These are phyloP conservation scores for Bondarzewia mesenterica DNA, from an alignment of 1,284 basidiomycete species.

Conservation along the genomic window DNA sequence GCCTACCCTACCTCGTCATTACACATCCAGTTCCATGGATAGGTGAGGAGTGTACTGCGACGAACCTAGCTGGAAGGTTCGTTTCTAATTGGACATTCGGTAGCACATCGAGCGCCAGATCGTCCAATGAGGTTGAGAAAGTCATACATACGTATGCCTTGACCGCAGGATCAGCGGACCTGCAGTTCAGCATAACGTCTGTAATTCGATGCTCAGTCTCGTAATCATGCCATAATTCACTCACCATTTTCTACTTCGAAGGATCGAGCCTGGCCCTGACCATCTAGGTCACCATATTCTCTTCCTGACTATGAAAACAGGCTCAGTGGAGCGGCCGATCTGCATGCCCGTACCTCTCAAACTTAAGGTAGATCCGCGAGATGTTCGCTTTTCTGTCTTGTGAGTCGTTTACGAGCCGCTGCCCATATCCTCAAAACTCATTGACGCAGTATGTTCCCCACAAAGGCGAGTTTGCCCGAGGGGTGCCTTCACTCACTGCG, in stretches of 20 bases:
- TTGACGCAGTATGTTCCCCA: constrained; percentile 43
- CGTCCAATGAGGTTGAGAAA: constrained; percentile 1
- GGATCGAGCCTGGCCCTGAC: constrained; percentile 42
- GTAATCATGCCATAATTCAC: not conserved
- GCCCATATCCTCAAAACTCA: not conserved
- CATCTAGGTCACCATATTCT: constrained; percentile 37
- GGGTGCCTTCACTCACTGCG: constrained; percentile 44
- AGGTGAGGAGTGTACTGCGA: too few species aligned
- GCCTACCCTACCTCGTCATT: not conserved
- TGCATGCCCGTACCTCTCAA: constrained; percentile 35
- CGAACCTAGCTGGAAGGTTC: not conserved
- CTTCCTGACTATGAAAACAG: constrained; percentile 41
- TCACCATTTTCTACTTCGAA: constrained; percentile 15
- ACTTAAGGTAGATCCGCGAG: constrained; percentile 41
- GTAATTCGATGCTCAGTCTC: constrained; percentile 4
- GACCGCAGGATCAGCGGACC: constrained; percentile 9
- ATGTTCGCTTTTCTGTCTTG: constrained; percentile 51
- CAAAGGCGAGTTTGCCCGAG: constrained; percentile 39
- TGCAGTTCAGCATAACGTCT: constrained; percentile 23
- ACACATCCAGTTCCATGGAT: not conserved
- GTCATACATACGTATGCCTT: constrained; percentile 23
- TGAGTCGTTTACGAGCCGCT: constrained; percentile 18
- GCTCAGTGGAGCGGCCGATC: constrained; percentile 43
- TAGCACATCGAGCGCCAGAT: constrained; percentile 2
- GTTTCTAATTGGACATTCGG: not conserved